Evolutionary conservation across 805 yeast genomes (phyloP), one percentile per base, ranked within the genome.

Genomic region (Cyberlindnera mississippiensis): DNA sequence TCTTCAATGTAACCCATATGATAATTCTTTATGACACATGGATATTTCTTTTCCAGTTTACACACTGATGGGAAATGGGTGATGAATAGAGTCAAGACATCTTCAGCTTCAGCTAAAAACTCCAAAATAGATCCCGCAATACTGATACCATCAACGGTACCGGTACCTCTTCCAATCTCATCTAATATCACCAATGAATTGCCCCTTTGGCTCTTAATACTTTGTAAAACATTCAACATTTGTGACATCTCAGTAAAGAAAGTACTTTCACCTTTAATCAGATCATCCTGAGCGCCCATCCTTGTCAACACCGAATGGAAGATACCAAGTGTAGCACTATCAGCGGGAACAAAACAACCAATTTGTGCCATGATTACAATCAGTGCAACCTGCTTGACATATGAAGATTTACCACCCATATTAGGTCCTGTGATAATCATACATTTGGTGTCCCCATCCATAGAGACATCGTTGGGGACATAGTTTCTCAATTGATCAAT

Each of bases 221-320:
- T 41, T 31, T 83, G 78, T 39, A 93, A 66, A 44, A 93, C 90
- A 3, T 88, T 78, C 1, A 95, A 79, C 42, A 96, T 86, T 58
- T 93, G 99, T 35, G 88, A 72, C 97, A 93, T 89, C 61, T 93
- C 99, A 19, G 95, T 84, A 81, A 82, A 85, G 55, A 93, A 93
- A 0, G 99, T 93, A 2, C 97, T 89, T 26, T 93, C 87, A 13
- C 99, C 99, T 62, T 89, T 88, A 53, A 93, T 72, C 62, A 93
- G 96, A 3, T 96, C 90, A 61, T 93, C 99, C 9, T 96, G 93
- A 3, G 99, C 97, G 6, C 99, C 99, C 36, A 93, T 96, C 56
- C 99, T 78, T 4, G 98, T 95, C 44, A 91, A 72, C 4, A 93
- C 83, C 2, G 96, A 86, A 62, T 89, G 96, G 49, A 90, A 88